A percentile compares a stretch with the other conserved stretches of the same genome.
These are phyloP conservation scores for Suillus spraguei DNA, from an alignment of 768 basidiomycete genomes.

Conservation along the genomic window DNA sequence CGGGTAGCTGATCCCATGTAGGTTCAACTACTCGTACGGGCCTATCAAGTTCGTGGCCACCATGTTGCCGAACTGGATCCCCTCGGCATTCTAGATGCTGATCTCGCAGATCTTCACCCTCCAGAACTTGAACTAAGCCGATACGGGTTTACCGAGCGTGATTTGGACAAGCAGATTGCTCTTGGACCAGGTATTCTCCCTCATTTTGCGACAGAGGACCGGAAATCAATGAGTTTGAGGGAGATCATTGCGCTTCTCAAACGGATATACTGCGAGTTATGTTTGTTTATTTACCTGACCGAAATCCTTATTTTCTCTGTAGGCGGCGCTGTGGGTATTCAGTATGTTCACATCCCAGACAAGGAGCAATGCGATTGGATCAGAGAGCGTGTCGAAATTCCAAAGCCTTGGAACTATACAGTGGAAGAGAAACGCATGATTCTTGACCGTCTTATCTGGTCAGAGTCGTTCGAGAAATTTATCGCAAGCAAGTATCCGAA, in stretches of 20 bases:
- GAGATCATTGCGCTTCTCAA: constrained; percentile 91
- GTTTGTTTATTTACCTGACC: not conserved
- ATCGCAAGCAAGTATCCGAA: constrained; percentile 98
- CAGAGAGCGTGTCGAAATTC: constrained; percentile 91
- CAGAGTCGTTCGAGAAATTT: constrained; percentile 99
- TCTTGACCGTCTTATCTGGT: constrained; percentile 98
- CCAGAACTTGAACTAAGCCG: constrained; percentile 92
- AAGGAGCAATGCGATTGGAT: constrained; percentile 99
- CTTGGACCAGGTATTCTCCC: constrained; percentile 97
- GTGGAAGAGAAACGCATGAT: constrained; percentile 99
- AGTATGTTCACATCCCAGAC: constrained; percentile 96
- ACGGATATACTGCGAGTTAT: constrained; percentile 87
- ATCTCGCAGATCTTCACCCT: constrained; percentile 76
- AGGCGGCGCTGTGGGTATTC: constrained; percentile 89
- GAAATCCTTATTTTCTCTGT: constrained; percentile 12
- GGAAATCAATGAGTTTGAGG: constrained; percentile 83
- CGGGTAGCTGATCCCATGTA: constrained; percentile 33
- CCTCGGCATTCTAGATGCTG: constrained; percentile 88
- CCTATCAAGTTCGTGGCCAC: constrained; percentile 98
- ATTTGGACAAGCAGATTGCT: constrained; percentile 92
- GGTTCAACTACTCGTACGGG: constrained; percentile 97
- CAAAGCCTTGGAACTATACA: constrained; percentile 96
- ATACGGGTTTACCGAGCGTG: constrained; percentile 94
- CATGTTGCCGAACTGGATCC: constrained; percentile 96
- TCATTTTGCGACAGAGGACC: constrained; percentile 87